Evolutionary conservation across 352 stramenopile genomes (phyloP).

Genomic region (Phytophthora meadii): DNA sequence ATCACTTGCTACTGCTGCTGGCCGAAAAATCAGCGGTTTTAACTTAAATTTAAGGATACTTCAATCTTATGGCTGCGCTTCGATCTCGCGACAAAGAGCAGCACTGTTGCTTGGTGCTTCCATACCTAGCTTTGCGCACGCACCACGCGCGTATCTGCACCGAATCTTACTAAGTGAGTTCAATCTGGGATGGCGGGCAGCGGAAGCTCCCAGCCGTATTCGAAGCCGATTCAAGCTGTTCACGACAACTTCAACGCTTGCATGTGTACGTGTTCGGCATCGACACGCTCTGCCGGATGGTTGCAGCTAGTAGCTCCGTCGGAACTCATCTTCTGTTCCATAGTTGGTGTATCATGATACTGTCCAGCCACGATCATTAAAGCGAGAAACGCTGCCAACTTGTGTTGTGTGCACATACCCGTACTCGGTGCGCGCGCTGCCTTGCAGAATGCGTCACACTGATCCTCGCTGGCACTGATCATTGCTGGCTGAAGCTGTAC

Average conservation of each 20-base stretch:
- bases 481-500: too few relatives aligned
- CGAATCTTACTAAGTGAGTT: background rate
- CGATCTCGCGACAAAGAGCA: constrained; percentile 1
- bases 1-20: too few relatives aligned
- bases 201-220: too few relatives aligned
- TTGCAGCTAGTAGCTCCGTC: background rate
- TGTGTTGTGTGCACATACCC: background rate
- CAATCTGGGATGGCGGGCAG: background rate
- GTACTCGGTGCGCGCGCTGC: background rate
- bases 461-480: too few relatives aligned
- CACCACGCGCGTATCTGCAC: background rate
- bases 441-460: background rate
- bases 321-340: too few relatives aligned
- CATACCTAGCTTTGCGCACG: too few relatives aligned
- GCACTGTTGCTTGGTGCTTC: background rate
- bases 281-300: too few relatives aligned
- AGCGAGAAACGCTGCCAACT: background rate
- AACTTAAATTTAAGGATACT: background rate
- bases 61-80: background rate
- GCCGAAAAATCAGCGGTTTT: background rate
- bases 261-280: too few relatives aligned
- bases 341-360: too few relatives aligned
- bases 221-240: too few relatives aligned
- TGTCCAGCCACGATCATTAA: background rate
- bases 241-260: background rate